phyloP scores from a whole-genome alignment of 305 asterid genomes.

The Ajuga reptans region DNA sequence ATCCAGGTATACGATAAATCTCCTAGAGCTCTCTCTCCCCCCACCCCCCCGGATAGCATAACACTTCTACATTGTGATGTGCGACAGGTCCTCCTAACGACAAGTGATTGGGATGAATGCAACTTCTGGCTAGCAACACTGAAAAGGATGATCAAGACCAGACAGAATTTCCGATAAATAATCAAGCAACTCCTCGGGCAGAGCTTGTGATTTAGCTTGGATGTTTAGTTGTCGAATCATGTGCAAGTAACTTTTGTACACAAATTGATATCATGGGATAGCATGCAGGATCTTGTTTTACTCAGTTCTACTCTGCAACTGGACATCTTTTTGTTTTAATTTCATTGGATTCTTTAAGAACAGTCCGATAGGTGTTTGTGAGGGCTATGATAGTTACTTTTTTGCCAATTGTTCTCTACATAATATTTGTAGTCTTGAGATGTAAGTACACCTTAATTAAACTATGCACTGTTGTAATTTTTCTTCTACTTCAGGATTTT shows the following conservation, averaged over 20 bases:
- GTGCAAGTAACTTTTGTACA: conserved; percentile 31
- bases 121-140: conserved; percentile 89
- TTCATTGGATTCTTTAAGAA: conserved; percentile 24
- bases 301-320: conserved; percentile 13
- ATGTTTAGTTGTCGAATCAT: conserved; percentile 29
- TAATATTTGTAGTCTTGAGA: conserved; percentile 28
- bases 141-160: conserved; percentile 87
- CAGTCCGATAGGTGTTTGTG: conserved; percentile 21
- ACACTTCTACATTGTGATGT: conserved; percentile 10
- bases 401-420: conserved; percentile 15
- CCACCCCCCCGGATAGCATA: background rate
- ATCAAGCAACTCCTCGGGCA: conserved; percentile 1
- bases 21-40: background rate
- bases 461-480: conserved; percentile 26
- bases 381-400: conserved; percentile 9
- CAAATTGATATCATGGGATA: conserved; percentile 30
- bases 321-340: conserved; percentile 15
- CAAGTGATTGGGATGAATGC: conserved; percentile 99
- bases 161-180: conserved; percentile 70
- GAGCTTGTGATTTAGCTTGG: conserved; percentile 26
- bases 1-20: conserved; percentile 53
- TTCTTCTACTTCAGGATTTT: background rate
- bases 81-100: conserved; percentile 71
- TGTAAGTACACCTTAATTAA: conserved; percentile 15
- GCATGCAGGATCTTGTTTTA: conserved; percentile 27